Base-by-base conservation (phyloP, 2,329 filamentous ascomycete genomes). In the Tolypocladium album region DNA sequence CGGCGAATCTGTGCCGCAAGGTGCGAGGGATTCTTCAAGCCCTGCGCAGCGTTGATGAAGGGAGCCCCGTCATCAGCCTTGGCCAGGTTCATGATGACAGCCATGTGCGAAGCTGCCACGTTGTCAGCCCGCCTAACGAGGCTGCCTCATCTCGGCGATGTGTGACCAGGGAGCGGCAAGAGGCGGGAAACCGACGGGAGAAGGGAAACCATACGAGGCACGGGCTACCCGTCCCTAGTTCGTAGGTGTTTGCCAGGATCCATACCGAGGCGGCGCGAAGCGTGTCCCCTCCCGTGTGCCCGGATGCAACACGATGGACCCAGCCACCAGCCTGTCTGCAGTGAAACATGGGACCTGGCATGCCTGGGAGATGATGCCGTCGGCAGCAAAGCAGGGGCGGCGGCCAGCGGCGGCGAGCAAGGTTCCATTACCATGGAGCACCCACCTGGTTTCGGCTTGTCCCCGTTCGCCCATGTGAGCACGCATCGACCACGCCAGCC, bases 331-430 rank as follows among this genome's bases (percentile, higher is more conserved):
- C 31, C 20, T 9, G 22, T 59, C 57, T 59, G 57, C 57, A 59
- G 57, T 59, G 57, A 20, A 43, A 59, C 57, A 59, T 43, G 57
- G 57, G 47, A 59, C 57, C 57, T 59, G 36, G 36, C 36, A 38
- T 38, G 36, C 36, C 36, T 38, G 57, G 36, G 45, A 45, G 17
- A 20, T 24, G 27, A 53, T n/a, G 50, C 50, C 27, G 27, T 53
- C 50, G 31, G 34, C 47, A 34, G 31, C 47, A 34, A 27, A 15
- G 47, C 17, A 34, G 9, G 50, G 50, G 50, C 27, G 27, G 27
- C 50, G 7, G 6, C 27, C 50, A 4, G 27, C 24, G 47, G 17
- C 27, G 27, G 27, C 50, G 17, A 13, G 50, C 27, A 53, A 36
- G 9, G 50, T 36, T 34, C 36, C 36, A 38, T 38, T 11, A 52